Percentiles rank a stretch among this genome's conserved stretches.
These are phyloP conservation scores for Pelargonium fulgidum DNA, from an alignment of 441 rosid genomes.

Conservation along the genomic window DNA sequence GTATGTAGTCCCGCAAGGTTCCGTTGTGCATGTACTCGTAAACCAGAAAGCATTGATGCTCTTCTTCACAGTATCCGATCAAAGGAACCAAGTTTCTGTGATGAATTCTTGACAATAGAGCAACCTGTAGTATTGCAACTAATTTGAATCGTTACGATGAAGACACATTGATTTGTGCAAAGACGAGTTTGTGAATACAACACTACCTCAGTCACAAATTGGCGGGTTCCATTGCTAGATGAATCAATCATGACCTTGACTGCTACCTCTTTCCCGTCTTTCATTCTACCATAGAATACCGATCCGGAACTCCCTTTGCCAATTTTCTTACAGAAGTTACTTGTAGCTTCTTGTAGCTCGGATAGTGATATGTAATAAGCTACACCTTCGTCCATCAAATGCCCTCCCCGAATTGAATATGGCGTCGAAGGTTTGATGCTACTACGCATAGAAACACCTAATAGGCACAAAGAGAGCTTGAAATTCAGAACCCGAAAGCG, in stretches of 20 bases:
- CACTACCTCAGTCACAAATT: slow-evolving; percentile 82
- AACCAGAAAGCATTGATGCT: slow-evolving; percentile 53
- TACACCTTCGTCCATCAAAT: slow-evolving; percentile 65
- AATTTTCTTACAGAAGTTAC: slow-evolving; percentile 58
- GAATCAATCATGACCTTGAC: slow-evolving; percentile 77
- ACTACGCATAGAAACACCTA: slow-evolving; percentile 44
- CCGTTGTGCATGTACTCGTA: slow-evolving; percentile 98
- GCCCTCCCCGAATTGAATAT: slow-evolving; percentile 56
- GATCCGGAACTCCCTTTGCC: slow-evolving; percentile 92
- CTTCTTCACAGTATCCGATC: slow-evolving; percentile 91
- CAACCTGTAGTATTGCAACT: slow-evolving; percentile 45
- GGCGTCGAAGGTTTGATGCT: slow-evolving; percentile 44
- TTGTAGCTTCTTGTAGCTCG: slow-evolving; percentile 73
- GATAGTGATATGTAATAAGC: slow-evolving; percentile 62
- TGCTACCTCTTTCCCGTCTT: slow-evolving; percentile 88
- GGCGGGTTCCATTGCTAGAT: slow-evolving; percentile 54
- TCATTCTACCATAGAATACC: slow-evolving; percentile 86
- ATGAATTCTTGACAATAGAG: slow-evolving; percentile 89
- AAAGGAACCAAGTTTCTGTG: slow-evolving; percentile 92
- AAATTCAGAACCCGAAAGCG: slow-evolving; percentile 10
- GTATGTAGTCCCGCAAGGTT: slow-evolving; percentile 67
- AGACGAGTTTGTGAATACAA: slow-evolving; percentile 1
- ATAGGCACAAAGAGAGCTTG: slow-evolving; percentile 17
- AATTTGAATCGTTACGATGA: no score
- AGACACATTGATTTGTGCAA: no score